phyloP scores from a whole-genome alignment of 441 rosid genomes.

The Populus tomentosa region DNA sequence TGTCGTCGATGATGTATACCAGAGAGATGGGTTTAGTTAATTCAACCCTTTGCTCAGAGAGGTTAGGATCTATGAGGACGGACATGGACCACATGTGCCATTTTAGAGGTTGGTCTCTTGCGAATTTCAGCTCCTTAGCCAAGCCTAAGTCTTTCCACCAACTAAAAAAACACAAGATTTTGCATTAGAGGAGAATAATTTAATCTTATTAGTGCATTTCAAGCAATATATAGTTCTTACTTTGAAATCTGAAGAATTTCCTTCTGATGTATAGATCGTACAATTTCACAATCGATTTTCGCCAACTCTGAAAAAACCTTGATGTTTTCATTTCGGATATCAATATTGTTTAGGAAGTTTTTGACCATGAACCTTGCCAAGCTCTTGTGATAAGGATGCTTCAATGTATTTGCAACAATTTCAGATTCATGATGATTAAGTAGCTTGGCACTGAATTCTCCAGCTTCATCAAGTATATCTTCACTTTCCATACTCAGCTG shows the following conservation, averaged over 20 bases:
- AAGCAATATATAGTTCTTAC: constrained; percentile 20
- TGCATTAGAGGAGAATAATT: neutral
- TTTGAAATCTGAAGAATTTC: constrained; percentile 28
- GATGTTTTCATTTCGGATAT: constrained; percentile 21
- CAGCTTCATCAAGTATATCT: constrained; percentile 32
- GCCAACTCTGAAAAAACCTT: constrained; percentile 33
- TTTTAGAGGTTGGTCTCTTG: constrained; percentile 53
- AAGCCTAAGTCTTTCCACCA: constrained; percentile 68
- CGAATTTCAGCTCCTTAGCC: constrained; percentile 31
- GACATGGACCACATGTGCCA: constrained; percentile 60
- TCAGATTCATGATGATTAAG: constrained; percentile 23
- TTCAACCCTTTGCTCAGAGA: constrained; percentile 41
- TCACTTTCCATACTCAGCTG: constrained; percentile 32
- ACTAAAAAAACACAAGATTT: constrained; percentile 17
- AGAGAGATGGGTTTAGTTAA: constrained; percentile 52
- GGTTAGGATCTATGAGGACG: constrained; percentile 39
- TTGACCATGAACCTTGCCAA: constrained; percentile 30
- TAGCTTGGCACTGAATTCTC: constrained; percentile 12
- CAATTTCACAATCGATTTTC: constrained; percentile 23
- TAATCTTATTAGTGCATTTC: neutral
- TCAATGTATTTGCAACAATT: constrained; percentile 24
- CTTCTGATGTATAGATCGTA: constrained; percentile 24
- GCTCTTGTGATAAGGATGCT: constrained; percentile 42
- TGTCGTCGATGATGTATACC: constrained; percentile 46
- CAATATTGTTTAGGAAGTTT: constrained; percentile 6